Evolutionary conservation across 306 rosid genomes (phyloP), one percentile per base, ranked within the genome.

Genomic region (Pterocarpus santalinus): DNA sequence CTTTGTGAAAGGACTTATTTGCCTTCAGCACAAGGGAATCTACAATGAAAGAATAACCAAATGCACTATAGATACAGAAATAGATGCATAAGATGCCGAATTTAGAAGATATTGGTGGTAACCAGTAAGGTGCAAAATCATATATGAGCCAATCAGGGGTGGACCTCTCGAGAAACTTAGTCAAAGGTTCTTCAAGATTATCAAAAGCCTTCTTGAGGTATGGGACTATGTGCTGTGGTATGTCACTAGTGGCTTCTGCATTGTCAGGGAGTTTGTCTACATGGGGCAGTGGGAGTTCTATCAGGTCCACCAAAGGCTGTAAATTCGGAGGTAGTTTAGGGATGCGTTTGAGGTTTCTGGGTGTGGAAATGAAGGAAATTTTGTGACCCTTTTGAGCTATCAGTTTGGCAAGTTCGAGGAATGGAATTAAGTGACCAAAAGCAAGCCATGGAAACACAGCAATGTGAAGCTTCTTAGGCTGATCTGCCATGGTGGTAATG

Each of bases 361-460:
- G 87, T 8, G 92, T 85, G 49, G 87, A 84, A 8, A 89, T 82
- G 81, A 84, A 86, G 38, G 81, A 86, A 11, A 89, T 39, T 2
- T 17, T 46, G 56, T 89, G 90, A 65, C 87, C 89, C 74, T 83
- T 87, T 33, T 66, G 71, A 36, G 87, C 92, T 15, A 86, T 69
- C 62, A 79, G 83, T 67, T 86, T 86, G 4, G 82, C 57, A 4
- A 89, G 81, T 76, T 89, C 79, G 0, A 84, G 44, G 63, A 56
- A 82, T 11, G 90, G 90, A 34, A 74, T n/a, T 6, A 88, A 49
- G 69, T 88, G 89, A 13, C 88, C 89, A 22, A 86, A 85, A 4
- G 88, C 91, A 5, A 82, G 78, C 52, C 52, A 46, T 46, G 52
- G 52, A 46, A 46, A 46, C 52, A 46, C 1, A 10, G 12, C 52